These are phyloP conservation scores for Aspergillus flavus DNA, from an alignment of 2,329 filamentous ascomycete genomes.

Conservation along the genomic window DNA sequence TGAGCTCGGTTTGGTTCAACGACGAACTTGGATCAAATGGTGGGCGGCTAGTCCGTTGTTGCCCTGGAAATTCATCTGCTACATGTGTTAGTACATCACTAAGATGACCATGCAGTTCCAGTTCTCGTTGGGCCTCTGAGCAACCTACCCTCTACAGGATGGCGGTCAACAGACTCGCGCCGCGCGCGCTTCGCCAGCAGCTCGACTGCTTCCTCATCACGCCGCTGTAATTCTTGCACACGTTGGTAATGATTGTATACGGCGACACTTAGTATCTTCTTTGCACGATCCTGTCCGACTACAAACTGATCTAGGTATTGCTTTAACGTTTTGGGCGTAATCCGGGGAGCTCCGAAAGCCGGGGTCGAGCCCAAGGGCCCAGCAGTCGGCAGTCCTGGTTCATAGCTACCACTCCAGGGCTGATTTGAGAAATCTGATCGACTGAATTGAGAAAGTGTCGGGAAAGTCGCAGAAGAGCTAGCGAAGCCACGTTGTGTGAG, in stretches of 20 bases:
- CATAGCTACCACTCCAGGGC: constrained; percentile 65
- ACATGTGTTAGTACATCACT: neutral
- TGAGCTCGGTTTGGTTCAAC: constrained; percentile 44
- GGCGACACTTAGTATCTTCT: constrained; percentile 89
- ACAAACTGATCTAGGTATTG: constrained; percentile 93
- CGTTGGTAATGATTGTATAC: constrained; percentile 97
- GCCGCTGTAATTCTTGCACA: constrained; percentile 72
- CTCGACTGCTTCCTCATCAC: constrained; percentile 78
- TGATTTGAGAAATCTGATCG: constrained; percentile 66
- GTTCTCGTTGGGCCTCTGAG: neutral
- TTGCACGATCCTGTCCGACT: constrained; percentile 87
- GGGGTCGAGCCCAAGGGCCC: constrained; percentile 65
- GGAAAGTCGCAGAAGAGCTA: constrained; percentile 35
- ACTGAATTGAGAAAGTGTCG: constrained; percentile 55
- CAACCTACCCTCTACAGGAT: constrained; percentile 74
- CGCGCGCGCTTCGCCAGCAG: constrained; percentile 70
- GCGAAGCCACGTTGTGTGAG: constrained; percentile 25
- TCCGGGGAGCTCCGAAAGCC: constrained; percentile 58
- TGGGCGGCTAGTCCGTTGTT: constrained; percentile 55
- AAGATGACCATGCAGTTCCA: neutral
- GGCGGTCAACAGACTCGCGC: constrained; percentile 67
- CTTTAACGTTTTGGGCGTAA: constrained; percentile 72
- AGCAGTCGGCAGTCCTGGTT: constrained; percentile 61
- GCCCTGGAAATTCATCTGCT: constrained; percentile 65
- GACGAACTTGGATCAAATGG: constrained; percentile 32